These are phyloP conservation scores for Glaciozyma antarctica DNA, from an alignment of 768 basidiomycete species.

Conservation along the genomic window DNA sequence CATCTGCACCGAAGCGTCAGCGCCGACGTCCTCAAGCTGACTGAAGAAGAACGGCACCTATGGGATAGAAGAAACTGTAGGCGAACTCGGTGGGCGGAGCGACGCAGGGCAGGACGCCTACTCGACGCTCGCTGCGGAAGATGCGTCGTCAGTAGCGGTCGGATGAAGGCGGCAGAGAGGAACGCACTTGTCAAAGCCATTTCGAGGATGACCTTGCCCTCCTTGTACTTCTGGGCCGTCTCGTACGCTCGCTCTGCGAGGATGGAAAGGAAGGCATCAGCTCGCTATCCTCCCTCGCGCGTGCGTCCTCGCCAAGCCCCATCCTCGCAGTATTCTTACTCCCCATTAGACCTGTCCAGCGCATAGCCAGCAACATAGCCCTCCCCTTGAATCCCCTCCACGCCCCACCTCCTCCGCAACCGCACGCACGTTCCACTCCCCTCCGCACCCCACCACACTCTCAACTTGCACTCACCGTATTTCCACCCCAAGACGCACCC, in stretches of 20 bases:
- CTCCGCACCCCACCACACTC: not conserved
- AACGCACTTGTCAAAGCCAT: conserved; percentile 24
- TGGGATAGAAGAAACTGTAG: not conserved
- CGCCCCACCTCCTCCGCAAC: not conserved
- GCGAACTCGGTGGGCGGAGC: not conserved
- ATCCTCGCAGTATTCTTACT: too few relatives aligned
- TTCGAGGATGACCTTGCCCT: conserved; percentile 96
- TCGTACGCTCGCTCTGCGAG: conserved; percentile 86
- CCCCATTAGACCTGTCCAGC: too few relatives aligned
- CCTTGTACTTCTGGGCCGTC: conserved; percentile 87
- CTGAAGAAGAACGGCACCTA: not conserved
- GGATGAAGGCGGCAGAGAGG: conserved; percentile 25
- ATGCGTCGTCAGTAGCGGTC: not conserved
- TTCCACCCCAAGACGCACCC: conserved; percentile 85
- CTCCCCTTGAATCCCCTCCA: not conserved
- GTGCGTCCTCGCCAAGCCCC: not conserved
- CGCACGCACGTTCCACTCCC: not conserved
- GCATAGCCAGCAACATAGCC: too few relatives aligned
- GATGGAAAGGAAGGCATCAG: not conserved
- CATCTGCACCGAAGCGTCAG: too few relatives aligned
- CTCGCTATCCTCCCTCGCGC: conserved; percentile 15
- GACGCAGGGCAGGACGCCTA: not conserved
- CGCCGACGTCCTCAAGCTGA: too few relatives aligned
- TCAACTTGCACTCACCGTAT: conserved; percentile 54
- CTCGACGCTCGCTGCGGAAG: not conserved